Percentiles rank a stretch among this genome's conserved stretches.
Conservation (phyloP, 2,329 filamentous ascomycete genomes). For the Incumbomyces delicatus region DNA sequence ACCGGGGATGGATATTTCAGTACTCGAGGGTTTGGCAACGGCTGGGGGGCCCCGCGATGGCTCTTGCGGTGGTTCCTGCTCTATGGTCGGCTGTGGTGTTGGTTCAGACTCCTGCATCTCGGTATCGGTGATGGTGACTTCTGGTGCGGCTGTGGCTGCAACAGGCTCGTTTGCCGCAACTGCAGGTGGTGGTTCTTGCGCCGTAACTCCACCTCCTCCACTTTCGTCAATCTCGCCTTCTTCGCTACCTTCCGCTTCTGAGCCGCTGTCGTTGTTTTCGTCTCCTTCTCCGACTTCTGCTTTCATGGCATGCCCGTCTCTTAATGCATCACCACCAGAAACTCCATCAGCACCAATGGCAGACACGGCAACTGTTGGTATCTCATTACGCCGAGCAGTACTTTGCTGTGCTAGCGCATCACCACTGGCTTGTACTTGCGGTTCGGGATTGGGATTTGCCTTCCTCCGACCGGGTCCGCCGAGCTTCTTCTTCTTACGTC, state of each 20-base stretch:
- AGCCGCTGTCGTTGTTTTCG: conserved; percentile 6
- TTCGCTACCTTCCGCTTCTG: conserved; percentile 20
- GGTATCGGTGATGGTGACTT: conserved; percentile 1
- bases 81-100: neutral
- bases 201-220: neutral
- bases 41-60: neutral
- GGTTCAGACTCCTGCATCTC: neutral
- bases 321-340: conserved; percentile 1
- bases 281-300: conserved; percentile 9
- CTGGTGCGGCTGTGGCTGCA: neutral
- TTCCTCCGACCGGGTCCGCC: conserved; percentile 18
- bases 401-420: no score
- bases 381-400: no score
- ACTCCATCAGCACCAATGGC: neutral
- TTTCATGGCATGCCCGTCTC: conserved; percentile 3
- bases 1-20: neutral
- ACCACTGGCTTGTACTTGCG: neutral
- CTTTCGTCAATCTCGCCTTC: conserved; percentile 20
- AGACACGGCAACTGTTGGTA: neutral
- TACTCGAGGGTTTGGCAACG: neutral
- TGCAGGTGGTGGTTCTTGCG: neutral
- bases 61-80: neutral
- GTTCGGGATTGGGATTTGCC: conserved; percentile 1
- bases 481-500: conserved; percentile 21
- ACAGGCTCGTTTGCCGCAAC: neutral